Base-by-base conservation (phyloP, 495 filamentous ascomycete genomes). In the Aspergillus carlsbadensis region DNA sequence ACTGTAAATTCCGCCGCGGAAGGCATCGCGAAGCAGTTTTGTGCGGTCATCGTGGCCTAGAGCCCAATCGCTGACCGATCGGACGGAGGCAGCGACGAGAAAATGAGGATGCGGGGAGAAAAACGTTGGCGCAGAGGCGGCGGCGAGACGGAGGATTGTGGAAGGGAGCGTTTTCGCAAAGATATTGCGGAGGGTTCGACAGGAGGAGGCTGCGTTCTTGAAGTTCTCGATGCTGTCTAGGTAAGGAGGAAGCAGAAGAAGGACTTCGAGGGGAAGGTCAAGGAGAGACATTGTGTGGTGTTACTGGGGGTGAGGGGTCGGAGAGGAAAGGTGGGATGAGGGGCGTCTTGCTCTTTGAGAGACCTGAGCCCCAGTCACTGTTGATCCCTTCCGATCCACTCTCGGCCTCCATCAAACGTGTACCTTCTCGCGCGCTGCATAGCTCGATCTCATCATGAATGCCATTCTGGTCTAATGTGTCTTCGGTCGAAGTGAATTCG, bases 81-180 rank as follows among this genome's bases (percentile, higher is more conserved):
- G 35, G 8, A 65, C 70, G 3, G 62, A 66, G 6, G 71, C 70
- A n/a, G 65, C 62, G 21, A 66, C 60, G 15, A 78, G 67, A 52
- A 75, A 70, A 40, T 65, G 45, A 4, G 73, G 73, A 40, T 66
- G 60, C 5, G 72, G 73, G 10, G 68, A 66, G 60, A 73, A 78
- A 60, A 76, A 74, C 37, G 58, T 58, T 3, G 57, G 61, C n/a
- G 54, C 47, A 1, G 65, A 66, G 11, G 62, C 59, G 6, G 55
- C 63, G 10, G 73, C 69, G 0, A 75, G 66, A 8, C 45, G 62
- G 33, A 76, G 60, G 31, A 73, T 68, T 31, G 49, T 59, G 56
- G 14, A 31, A 6, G 46, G 63, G 14, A 33, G 37, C 5, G 54
- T 24, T 8, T 8, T 36, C 10, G 18, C 22, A 20, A 62, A 40